Percentiles rank a stretch among this genome's conserved stretches.
phyloP scores from a whole-genome alignment of 225 moss, liverwort and hornwort genomes.

The Pseudoscleropodium purum region DNA sequence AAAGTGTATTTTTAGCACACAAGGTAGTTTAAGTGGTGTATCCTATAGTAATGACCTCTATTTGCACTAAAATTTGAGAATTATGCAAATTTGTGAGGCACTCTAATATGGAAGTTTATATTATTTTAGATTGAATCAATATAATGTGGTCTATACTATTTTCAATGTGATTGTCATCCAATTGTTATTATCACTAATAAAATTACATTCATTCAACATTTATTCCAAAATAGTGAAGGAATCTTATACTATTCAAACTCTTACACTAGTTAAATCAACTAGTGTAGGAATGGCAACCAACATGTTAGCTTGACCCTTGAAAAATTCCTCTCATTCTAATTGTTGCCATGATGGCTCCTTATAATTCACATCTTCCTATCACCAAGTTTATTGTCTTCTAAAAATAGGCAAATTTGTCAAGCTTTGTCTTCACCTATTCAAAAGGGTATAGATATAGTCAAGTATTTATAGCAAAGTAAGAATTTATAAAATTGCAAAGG shows the following conservation, averaged over 20 bases:
- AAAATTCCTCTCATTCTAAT: background rate
- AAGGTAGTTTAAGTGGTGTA: background rate
- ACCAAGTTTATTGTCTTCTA: background rate
- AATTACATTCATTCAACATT: background rate
- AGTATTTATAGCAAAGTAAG: too few relatives aligned
- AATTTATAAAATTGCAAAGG: background rate
- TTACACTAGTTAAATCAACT: background rate
- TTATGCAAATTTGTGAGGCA: too few relatives aligned
- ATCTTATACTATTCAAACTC: background rate
- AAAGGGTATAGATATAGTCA: background rate
- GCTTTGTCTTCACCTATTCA: background rate
- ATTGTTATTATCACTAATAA: too few relatives aligned
- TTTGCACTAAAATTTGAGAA: background rate
- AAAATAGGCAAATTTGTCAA: background rate
- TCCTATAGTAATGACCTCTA: fast-evolving
- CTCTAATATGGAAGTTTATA: background rate
- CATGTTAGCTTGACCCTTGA: background rate
- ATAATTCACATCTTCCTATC: fast-evolving
- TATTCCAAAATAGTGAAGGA: fast-evolving
- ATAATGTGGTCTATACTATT: background rate
- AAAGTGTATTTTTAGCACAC: background rate
- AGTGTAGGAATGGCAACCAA: background rate
- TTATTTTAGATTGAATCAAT: background rate
- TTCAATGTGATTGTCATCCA: background rate
- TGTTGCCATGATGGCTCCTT: background rate